Conservation (phyloP, 768 basidiomycete species). For the Lentinus tigrinus region DNA sequence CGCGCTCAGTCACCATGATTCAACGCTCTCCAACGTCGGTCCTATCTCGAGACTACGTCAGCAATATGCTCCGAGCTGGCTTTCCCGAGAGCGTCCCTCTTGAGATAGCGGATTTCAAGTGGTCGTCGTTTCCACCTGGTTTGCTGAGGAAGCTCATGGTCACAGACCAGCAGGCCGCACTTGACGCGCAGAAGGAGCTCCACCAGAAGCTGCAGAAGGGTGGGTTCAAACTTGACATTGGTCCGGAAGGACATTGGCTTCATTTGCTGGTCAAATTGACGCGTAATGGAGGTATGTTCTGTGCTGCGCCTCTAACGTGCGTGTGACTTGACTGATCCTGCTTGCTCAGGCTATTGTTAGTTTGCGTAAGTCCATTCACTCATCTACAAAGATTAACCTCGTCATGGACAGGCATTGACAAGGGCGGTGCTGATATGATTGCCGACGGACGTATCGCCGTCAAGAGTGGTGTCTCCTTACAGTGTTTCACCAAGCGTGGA, state of each 20-base stretch:
- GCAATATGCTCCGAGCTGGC: not conserved
- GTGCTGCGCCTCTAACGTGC: not conserved
- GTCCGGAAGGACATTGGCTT: constrained; percentile 37
- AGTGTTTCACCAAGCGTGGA: constrained; percentile 27
- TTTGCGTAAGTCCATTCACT: not conserved
- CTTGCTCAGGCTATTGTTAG: constrained; percentile 6
- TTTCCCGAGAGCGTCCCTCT: constrained; percentile 29
- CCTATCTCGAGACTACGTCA: constrained; percentile 16
- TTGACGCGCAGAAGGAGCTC: constrained; percentile 31
- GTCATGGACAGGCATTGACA: constrained; percentile 16
- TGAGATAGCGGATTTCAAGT: constrained; percentile 37
- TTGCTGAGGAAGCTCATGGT: constrained; percentile 3
- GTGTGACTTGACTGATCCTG: not conserved
- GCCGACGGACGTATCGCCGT: constrained; percentile 50
- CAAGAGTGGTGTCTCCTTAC: constrained; percentile 36
- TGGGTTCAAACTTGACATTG: constrained; percentile 39
- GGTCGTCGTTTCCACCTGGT: constrained; percentile 30
- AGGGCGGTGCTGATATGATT: constrained; percentile 43
- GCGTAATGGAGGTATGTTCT: constrained; percentile 31
- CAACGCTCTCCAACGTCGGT: constrained; percentile 41
- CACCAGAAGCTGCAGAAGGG: constrained; percentile 34
- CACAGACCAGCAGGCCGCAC: constrained; percentile 8
- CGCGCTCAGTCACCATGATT: constrained; percentile 38
- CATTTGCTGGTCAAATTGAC: constrained; percentile 29
- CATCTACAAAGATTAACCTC: not conserved